These are phyloP conservation scores for Metschnikowia hibisci DNA, from an alignment of 805 yeast species.

Conservation along the genomic window DNA sequence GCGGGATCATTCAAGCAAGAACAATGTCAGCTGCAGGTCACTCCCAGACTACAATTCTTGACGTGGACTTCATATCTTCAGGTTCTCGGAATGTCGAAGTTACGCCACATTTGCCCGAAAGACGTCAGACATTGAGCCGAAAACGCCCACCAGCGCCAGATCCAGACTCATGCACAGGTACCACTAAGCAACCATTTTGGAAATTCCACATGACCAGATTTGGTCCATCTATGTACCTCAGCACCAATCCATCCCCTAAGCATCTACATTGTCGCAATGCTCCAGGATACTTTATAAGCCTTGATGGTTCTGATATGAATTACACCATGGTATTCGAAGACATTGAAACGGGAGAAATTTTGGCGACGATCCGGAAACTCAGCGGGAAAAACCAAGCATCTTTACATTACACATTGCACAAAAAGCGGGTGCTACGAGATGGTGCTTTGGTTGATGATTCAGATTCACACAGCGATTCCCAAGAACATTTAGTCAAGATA, in stretches of 20 bases:
- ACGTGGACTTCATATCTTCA: neutral
- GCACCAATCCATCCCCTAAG: slow-evolving; percentile 63
- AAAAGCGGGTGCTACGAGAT: slow-evolving; percentile 1
- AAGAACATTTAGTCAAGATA: too few relatives aligned
- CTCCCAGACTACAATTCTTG: neutral
- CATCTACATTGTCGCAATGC: slow-evolving; percentile 58
- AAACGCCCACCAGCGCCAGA: slow-evolving; percentile 11
- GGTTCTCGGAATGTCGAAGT: neutral
- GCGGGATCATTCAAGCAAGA: neutral
- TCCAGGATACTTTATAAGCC: slow-evolving; percentile 53
- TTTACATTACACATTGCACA: slow-evolving; percentile 7
- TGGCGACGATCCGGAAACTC: slow-evolving; percentile 9
- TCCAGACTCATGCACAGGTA: slow-evolving; percentile 3
- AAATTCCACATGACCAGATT: slow-evolving; percentile 59
- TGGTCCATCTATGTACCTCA: slow-evolving; percentile 53
- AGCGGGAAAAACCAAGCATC: neutral
- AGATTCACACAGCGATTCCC: neutral
- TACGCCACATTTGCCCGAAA: neutral
- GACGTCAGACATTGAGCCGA: slow-evolving; percentile 5
- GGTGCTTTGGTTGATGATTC: slow-evolving; percentile 5
- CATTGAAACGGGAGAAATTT: slow-evolving; percentile 13
- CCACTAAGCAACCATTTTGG: slow-evolving; percentile 39
- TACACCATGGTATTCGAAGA: slow-evolving; percentile 16
- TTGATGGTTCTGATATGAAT: slow-evolving; percentile 1
- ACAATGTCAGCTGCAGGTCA: neutral